Percentiles rank a stretch among this genome's conserved stretches.
These are phyloP conservation scores for Austroboletus novae-zelandiae DNA, from an alignment of 1,284 basidiomycete species.

Conservation along the genomic window DNA sequence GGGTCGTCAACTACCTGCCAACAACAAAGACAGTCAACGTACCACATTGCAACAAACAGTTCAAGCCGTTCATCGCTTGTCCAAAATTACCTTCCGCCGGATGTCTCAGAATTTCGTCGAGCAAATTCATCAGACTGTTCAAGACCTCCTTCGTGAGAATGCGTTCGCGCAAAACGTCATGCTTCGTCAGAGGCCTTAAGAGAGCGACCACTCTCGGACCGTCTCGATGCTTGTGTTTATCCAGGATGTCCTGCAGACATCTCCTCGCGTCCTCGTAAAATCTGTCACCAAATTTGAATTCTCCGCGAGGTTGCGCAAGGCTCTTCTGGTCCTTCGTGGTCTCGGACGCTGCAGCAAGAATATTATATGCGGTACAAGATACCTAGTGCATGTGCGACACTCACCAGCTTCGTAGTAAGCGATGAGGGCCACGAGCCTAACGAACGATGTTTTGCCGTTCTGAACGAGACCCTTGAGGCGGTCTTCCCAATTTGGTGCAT, in stretches of 20 bases:
- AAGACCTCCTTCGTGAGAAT: slow-evolving; percentile 19
- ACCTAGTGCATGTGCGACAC: not conserved
- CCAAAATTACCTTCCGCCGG: slow-evolving; percentile 10
- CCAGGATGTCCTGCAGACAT: slow-evolving; percentile 12
- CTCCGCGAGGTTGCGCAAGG: not conserved
- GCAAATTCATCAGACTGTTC: slow-evolving; percentile 8
- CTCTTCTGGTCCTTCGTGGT: not conserved
- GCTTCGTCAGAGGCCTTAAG: slow-evolving; percentile 17
- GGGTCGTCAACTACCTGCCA: not conserved
- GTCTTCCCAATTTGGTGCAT: slow-evolving; percentile 8
- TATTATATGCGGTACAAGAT: not conserved
- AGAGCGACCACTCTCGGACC: slow-evolving; percentile 24
- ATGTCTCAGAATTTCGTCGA: slow-evolving; percentile 12
- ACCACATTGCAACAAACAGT: slow-evolving; percentile 23
- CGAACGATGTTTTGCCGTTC: slow-evolving; percentile 5
- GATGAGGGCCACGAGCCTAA: slow-evolving; percentile 21
- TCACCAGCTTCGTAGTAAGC: slow-evolving; percentile 27
- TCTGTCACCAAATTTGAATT: not conserved
- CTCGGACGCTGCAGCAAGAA: slow-evolving; percentile 9
- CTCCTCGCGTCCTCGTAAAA: slow-evolving; percentile 7
- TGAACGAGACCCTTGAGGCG: slow-evolving; percentile 12
- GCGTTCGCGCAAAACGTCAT: slow-evolving; percentile 9
- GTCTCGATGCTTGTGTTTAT: slow-evolving; percentile 12
- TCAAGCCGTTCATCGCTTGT: slow-evolving; percentile 23
- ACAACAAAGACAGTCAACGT: not conserved